Base-by-base conservation (phyloP, 371 early-diverging fungal genomes). In the Mucor saturninus region DNA sequence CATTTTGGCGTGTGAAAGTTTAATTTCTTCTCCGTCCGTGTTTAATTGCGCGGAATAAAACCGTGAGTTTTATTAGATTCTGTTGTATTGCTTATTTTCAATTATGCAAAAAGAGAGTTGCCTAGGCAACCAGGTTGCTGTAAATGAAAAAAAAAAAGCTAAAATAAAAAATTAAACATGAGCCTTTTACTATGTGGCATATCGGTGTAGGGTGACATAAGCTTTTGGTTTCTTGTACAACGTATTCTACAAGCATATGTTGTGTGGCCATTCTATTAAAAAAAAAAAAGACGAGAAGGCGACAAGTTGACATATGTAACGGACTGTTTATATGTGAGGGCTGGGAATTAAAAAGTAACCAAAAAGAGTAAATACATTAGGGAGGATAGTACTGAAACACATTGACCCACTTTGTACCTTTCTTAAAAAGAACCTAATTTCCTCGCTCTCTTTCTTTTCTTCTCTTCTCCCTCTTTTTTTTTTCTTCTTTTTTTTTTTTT, bases 331-430 rank as follows among this genome's bases (percentile, higher is more conserved):
- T 42, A n/a, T 42, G 42, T 46, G 48, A 11, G 48, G n/a, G 28
- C 8, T 29, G 9, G 26, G 26, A 28, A 49, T 30, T 35, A 13
- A 26, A 45, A 45, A 13, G 54, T 61, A 61, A 45, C 61, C 32
- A 61, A 29, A 61, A 54, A 42, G 28, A 54, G 61, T 45, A 61
- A 61, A 61, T 21, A 61, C 15, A 50, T 26, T 61, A 31, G 61
- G 61, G 43, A 61, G 54, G 15, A 54, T 61, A 61, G 61, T 61
- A 61, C 15, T 29, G 48, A 54, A 43, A 61, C 61, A 54, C 61
- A 61, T 53, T 53, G 53, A 53, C 53, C 53, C n/a, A 53, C 53
- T 53, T 53, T 53, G 52, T 51, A 51, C 52, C 37, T 37, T 53
- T 53, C 32, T 5, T 53, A 53, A 29, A 42, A 8, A 55, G 28